Base-by-base conservation (phyloP, 2,329 filamentous ascomycete species). In the Ophiostoma sp. region DNA sequence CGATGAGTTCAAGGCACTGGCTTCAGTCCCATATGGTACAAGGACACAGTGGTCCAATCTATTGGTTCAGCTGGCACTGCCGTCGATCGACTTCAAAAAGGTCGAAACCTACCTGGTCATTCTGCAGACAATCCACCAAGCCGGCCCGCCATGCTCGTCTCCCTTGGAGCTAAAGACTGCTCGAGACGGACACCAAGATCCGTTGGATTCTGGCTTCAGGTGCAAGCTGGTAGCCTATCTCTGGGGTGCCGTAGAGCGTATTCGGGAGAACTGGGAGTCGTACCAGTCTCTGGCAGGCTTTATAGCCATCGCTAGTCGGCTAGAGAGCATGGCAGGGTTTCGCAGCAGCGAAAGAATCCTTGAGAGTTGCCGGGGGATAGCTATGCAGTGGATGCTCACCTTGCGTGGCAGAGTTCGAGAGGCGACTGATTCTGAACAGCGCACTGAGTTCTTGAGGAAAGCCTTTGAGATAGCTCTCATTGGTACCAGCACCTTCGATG, bases 1-100 rank as follows among this genome's bases (percentile, higher is more conserved):
- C 0, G 80, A 82, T 0, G 85, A 89, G 67, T 88, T 81, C 73
- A 82, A 84, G 66, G 77, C 80, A 0, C 80, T 88, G n/a, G 77
- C 79, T 0, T 73, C 79, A 0, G 71, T 89, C 2, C 79, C 82
- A 0, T 73, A 82, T 1, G 85, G 85, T 0, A 69, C 78, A 18
- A 73, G 75, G 0, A 75, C 87, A 8, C 83, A 85, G 66, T 89
- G 85, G 82, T 72, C 78, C 8, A 88, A 87, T 67, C 81, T 89
- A 3, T 73, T 86, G 0, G 73, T 78, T 0, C 81, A 87, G 72
- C 74, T 89, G 3, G 74, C 76, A 0, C 76, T 77, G 0, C 80
- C 82, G 0, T 77, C 77, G 1, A 66, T 89, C 0, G 81, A 85
- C 62, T 81, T 86, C 47, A 82, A 81, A 11, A 81, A 82, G 58